A percentile compares a stretch with the other conserved stretches of the same genome.
Conservation (phyloP, 257 asterid species). For the Solanum etuberosum region DNA sequence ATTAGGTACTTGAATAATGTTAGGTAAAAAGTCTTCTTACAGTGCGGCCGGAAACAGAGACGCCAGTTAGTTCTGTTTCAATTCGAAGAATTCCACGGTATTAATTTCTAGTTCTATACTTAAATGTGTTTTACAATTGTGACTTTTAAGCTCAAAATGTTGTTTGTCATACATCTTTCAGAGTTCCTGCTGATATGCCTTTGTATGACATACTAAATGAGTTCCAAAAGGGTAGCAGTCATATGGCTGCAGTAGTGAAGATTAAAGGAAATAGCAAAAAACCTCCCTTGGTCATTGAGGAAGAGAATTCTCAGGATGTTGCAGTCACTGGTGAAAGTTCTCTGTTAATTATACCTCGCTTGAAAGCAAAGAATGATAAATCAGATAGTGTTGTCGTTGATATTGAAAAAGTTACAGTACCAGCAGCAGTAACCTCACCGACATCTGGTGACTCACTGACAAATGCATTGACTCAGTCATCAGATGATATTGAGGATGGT, state of each 20-base stretch:
- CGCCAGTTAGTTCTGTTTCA: constrained; percentile 83
- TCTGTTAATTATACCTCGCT: constrained; percentile 36
- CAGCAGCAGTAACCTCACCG: constrained; percentile 16
- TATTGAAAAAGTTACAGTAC: constrained; percentile 36
- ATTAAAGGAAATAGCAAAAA: constrained; percentile 33
- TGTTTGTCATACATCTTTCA: constrained; percentile 17
- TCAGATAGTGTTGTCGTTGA: constrained; percentile 42
- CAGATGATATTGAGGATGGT: constrained; percentile 65
- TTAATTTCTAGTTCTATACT: not conserved
- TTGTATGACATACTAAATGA: constrained; percentile 81
- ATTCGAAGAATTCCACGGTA: constrained; percentile 89
- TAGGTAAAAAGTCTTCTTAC: constrained; percentile 91
- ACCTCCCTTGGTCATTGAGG: constrained; percentile 25
- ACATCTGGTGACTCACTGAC: constrained; percentile 21
- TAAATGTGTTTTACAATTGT: not conserved
- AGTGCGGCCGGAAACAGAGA: constrained; percentile 78
- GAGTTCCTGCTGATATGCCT: constrained; percentile 92
- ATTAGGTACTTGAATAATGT: not conserved
- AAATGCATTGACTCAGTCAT: constrained; percentile 16
- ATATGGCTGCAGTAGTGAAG: constrained; percentile 89
- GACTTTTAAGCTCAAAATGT: not conserved
- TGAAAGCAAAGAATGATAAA: constrained; percentile 29
- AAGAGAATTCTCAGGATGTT: constrained; percentile 35
- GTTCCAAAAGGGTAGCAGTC: constrained; percentile 86
- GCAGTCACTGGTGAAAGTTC: constrained; percentile 19